These are phyloP conservation scores for Thelephora terrestris DNA, from an alignment of 1,284 basidiomycete species.

Conservation along the genomic window DNA sequence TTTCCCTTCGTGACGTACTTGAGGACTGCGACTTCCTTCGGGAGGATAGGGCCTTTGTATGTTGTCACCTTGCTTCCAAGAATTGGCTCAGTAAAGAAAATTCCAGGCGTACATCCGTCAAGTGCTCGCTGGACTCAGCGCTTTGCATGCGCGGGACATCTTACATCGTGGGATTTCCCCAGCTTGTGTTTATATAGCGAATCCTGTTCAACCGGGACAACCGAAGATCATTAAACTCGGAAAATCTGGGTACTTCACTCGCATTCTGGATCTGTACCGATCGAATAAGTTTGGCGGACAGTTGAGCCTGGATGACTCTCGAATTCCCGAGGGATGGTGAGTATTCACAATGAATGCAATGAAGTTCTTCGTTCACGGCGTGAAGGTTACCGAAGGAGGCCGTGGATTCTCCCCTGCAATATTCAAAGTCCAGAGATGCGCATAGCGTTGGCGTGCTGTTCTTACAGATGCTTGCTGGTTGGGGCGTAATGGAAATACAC, in stretches of 20 bases:
- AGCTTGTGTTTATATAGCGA: background rate
- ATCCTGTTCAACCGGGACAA: constrained; percentile 25
- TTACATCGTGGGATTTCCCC: constrained; percentile 48
- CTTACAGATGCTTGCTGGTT: constrained; percentile 67
- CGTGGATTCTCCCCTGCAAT: constrained; percentile 57
- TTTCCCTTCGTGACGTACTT: constrained; percentile 58
- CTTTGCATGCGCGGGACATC: constrained; percentile 49
- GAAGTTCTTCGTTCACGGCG: background rate
- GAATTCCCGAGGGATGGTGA: constrained; percentile 53
- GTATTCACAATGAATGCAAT: constrained; percentile 7
- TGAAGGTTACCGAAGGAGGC: constrained; percentile 57
- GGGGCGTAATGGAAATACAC: constrained; percentile 45
- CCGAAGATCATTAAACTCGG: constrained; percentile 58
- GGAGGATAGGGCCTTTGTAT: constrained; percentile 55
- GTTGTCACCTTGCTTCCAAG: constrained; percentile 10
- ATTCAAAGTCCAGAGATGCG: constrained; percentile 63
- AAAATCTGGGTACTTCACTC: constrained; percentile 51
- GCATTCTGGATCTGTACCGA: constrained; percentile 58
- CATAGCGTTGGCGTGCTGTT: constrained; percentile 66
- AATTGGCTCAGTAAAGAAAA: background rate
- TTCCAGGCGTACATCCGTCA: constrained; percentile 59
- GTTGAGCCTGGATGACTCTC: constrained; percentile 29
- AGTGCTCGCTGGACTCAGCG: constrained; percentile 55
- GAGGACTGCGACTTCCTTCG: constrained; percentile 56
- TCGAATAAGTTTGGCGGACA: constrained; percentile 55